Evolutionary conservation across 108 stramenopile species (phyloP), one percentile per base, ranked within the genome.

Genomic region (Parietichytrium sp.): DNA sequence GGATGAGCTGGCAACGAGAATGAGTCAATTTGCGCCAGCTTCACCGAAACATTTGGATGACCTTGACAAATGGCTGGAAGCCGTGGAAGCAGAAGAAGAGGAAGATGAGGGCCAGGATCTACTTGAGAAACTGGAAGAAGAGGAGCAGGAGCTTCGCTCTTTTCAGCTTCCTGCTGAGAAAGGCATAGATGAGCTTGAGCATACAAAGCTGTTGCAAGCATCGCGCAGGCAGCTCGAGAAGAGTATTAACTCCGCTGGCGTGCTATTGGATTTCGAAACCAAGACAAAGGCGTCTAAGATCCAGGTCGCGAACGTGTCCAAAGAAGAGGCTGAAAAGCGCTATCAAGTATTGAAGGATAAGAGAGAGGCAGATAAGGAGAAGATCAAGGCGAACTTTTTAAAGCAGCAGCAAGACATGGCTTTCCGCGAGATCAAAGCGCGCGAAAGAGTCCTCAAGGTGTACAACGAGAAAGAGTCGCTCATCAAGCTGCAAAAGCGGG

Each of bases 271-370:
- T n/a, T 72, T 72, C 33, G 61, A 72, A 6, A 45, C 10, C 15
- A 2, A 45, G 8, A 72, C 29, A 10, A 36, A 33, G 42, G 61
- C 36, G 38, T n/a, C 36, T 10, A 72, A 72, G 61, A 16, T 72
- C 16, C 36, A 72, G 20, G 45, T 72, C 10, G 36, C 61, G 38
- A 72, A 42, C 61, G 61, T 72, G 38, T 42, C 61, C 42, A 72
- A 72, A 3, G 61, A 72, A 42, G 38, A 72, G 45, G 61, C 45
- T 7, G 61, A 33, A 1, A 42, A 33, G 42, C 29, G 61, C 7
- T 42, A 45, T 27, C 38, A 36, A 10, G 23, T 72, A 8, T 45
- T 72, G 10, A 33, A 42, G 38, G 20, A 72, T 10, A 10, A 42
- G 1, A 33, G 45, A 20, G 38, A 42, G 0, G 61, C 36, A 38